Evolutionary conservation across 805 yeast species (phyloP).

Genomic region (Teunomyces atbi): DNA sequence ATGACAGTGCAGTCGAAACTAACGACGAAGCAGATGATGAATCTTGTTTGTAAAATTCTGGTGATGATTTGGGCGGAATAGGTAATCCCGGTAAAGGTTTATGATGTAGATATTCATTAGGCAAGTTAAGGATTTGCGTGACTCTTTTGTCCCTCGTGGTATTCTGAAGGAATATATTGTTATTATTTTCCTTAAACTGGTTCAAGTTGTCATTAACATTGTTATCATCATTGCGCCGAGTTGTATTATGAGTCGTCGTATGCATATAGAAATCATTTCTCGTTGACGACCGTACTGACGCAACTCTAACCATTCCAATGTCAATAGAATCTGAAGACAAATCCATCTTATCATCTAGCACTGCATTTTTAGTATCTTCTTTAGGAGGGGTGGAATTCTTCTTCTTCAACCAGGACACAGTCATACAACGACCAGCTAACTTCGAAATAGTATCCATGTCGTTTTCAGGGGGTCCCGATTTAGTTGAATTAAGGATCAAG

Average conservation of each 20-base stretch:
- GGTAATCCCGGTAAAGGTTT: conserved; percentile 21
- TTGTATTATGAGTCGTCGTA: conserved; percentile 28
- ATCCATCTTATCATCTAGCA: conserved; percentile 5
- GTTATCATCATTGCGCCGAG: not conserved
- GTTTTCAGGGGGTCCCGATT: not conserved
- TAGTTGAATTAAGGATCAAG: conserved; percentile 31
- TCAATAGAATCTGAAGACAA: conserved; percentile 21
- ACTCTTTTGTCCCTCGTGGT: not conserved
- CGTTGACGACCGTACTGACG: conserved; percentile 36
- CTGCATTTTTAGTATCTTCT: not conserved
- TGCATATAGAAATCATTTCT: conserved; percentile 36
- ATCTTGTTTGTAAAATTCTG: conserved; percentile 8
- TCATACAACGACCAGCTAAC: conserved; percentile 33
- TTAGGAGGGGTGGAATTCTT: not conserved
- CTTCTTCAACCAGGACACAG: conserved; percentile 29
- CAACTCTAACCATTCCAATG: conserved; percentile 26
- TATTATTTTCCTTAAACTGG: conserved; percentile 21
- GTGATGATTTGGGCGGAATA: conserved; percentile 1
- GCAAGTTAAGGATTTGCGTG: conserved; percentile 29
- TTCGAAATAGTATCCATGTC: conserved; percentile 25
- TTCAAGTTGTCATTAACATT: conserved; percentile 2
- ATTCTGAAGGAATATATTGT: conserved; percentile 24
- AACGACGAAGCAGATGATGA: conserved; percentile 17
- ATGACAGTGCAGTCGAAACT: conserved; percentile 10
- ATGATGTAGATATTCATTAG: conserved; percentile 27